Base-by-base conservation (phyloP, 2,329 filamentous ascomycete genomes). In the Exophiala alcalophila region DNA sequence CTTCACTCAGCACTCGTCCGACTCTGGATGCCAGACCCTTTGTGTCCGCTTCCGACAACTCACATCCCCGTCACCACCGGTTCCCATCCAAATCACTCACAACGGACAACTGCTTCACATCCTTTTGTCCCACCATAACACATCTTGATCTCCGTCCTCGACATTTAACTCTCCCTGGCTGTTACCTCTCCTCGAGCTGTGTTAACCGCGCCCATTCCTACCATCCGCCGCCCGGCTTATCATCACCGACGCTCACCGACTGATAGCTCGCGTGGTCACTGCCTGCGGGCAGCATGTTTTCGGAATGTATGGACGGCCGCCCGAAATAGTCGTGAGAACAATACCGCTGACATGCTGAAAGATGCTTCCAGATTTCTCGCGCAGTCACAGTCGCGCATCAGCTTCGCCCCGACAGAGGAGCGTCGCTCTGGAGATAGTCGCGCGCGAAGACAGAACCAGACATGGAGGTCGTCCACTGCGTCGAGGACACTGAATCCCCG, bases 331-430 rank as follows among this genome's bases (percentile, higher is more conserved):
- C 65, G 65, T 63, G 66, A 70, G 67, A 12, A 26, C 34, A 26
- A 27, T 12, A 69, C 63, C 67, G 54, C 70, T 65, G 46, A 57
- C 48, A 55, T 44, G 54, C 51, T 50, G 34, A 25, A 36, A 96
- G 92, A 97, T 83, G 92, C 92, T 60, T 97, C 91, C 56, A 84
- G 84, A 57, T 98, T 98, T 65, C 81, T 98, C 59, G 87, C 90
- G 49, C 92, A 97, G 78, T 96, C 90, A 55, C 90, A 95, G 73
- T 94, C 90, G 49, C 84, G 88, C 52, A 74, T 97, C 59, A 87
- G 84, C 55, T 81, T 89, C 68, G 78, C 84, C 62, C 67, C 77
- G 47, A 79, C 79, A 43, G 65, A 70, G 37, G 53, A 62, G 40
- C 65, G 73, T 55, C 59, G 65, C 53, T 70, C 65, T 59, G 70